Evolutionary conservation across 2,329 filamentous ascomycete genomes (phyloP).

Genomic region (Septoria petroselini): DNA sequence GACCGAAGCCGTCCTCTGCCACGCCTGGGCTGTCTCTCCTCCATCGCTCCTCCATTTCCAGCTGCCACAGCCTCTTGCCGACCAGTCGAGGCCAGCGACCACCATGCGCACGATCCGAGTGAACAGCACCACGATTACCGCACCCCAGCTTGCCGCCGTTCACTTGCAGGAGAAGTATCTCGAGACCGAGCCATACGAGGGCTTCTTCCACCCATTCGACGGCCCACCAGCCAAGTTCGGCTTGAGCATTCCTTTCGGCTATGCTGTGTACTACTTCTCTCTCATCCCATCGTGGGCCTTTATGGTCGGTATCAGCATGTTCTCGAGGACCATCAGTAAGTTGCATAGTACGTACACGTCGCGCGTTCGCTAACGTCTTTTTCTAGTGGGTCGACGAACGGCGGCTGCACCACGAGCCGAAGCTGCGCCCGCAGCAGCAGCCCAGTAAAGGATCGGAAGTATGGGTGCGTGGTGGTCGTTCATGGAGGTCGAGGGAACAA

Average conservation of each 20-base stretch:
- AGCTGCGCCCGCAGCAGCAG: conserved; percentile 7
- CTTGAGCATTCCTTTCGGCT: conserved; percentile 63
- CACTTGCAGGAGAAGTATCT: conserved; percentile 59
- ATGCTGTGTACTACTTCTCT: conserved; percentile 61
- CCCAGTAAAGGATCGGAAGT: background rate
- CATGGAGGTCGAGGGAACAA: no score
- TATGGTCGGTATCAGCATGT: conserved; percentile 71
- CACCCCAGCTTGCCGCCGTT: conserved; percentile 61
- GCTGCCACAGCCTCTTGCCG: conserved; percentile 57
- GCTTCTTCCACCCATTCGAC: conserved; percentile 73
- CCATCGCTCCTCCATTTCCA: conserved; percentile 65
- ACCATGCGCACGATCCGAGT: conserved; percentile 64
- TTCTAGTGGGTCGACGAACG: conserved; percentile 12
- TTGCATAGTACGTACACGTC: background rate
- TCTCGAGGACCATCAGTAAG: conserved; percentile 65
- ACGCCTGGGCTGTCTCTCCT: conserved; percentile 64
- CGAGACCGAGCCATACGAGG: conserved; percentile 55
- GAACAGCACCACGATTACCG: conserved; percentile 66
- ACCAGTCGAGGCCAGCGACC: conserved; percentile 61
- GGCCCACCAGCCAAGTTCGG: conserved; percentile 62
- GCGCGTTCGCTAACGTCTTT: background rate
- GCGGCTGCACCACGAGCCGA: conserved; percentile 4
- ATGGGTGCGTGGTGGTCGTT: background rate
- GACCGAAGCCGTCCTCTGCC: conserved; percentile 69
- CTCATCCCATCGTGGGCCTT: conserved; percentile 67